Evolutionary conservation across 1,284 basidiomycete genomes (phyloP), one percentile per base, ranked within the genome.

Genomic region (Melampsora americana): DNA sequence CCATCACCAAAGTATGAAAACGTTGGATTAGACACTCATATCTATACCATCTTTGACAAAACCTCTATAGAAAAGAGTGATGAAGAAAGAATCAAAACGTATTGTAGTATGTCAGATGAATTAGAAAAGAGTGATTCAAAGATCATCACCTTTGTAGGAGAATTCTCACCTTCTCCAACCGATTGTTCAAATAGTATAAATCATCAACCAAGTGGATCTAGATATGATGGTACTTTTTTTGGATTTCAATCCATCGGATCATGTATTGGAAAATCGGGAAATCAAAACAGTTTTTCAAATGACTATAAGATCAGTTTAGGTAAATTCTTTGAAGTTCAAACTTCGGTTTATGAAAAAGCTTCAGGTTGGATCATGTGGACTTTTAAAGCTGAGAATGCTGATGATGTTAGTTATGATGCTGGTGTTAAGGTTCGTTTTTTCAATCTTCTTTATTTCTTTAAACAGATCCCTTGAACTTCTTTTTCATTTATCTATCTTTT

Each of bases 291-390:
- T 20, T 96, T 95, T 84, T 91, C 88, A 80, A 83, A 86, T 28
- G 86, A 85, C 77, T 96, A 92, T 86, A 95, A 93, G 32, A 87
- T 86, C 0, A 92, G 91, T 86, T 84, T 97, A 74, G 85, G 91
- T 67, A 86, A 90, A 82, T 89, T 87, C 83, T 97, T 89, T 88
- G 92, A 95, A 82, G 90, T 91, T 0, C 94, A 96, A 78, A 79
- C 79, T 23, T 79, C 79, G 65, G 79, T 80, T 18, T 82, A 82
- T 35, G 70, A 73, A 86, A 87, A 42, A 85, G 85, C 76, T 9
- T 86, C 88, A 69, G 90, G 91, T n/a, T 92, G 90, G 90, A 85
- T 90, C n/a, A 90, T 86, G 81, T 92, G 90, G 90, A 88, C 90
- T 14, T 92, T 90, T 90, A 91, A 91, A 87, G 89, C 88, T n/a